Percentiles rank a stretch among this genome's conserved stretches.
phyloP scores from a whole-genome alignment of 1,139 yeast species.

The Zygosaccharomyces pseudobailii region DNA sequence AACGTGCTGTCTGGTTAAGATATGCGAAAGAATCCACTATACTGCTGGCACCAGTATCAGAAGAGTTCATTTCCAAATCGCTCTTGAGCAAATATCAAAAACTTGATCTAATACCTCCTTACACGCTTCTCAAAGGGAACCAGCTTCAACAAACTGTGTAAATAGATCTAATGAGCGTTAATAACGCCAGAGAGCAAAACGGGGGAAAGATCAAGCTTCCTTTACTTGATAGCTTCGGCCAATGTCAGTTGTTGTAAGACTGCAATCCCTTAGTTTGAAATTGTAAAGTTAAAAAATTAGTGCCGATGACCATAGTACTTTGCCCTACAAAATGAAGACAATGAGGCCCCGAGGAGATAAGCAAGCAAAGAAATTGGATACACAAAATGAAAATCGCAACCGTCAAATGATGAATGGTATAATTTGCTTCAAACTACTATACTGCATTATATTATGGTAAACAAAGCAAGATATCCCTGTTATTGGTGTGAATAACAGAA shows the following conservation, averaged over 20 bases:
- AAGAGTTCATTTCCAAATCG: constrained; percentile 6
- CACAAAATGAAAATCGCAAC: no score
- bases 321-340: not conserved
- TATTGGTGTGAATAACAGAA: no score
- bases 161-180: not conserved
- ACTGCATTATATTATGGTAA: no score
- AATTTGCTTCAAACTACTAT: no score
- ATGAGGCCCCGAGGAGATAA: not conserved
- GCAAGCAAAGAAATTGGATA: not conserved
- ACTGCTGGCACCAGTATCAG: constrained; percentile 1
- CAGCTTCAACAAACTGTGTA: not conserved
- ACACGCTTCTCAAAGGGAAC: not conserved
- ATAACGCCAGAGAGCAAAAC: not conserved
- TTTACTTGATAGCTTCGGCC: not conserved
- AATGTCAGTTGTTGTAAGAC: not conserved
- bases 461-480: no score
- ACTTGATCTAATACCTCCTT: not conserved
- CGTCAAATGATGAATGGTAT: no score
- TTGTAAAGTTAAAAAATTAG: not conserved
- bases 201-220: not conserved
- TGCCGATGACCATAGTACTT: not conserved
- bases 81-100: not conserved
- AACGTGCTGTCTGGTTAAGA: constrained; percentile 15
- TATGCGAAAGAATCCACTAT: constrained; percentile 12
- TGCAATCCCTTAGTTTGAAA: not conserved